phyloP scores from a whole-genome alignment of 2,329 filamentous ascomycete species.

The Ophiostoma australiae region DNA sequence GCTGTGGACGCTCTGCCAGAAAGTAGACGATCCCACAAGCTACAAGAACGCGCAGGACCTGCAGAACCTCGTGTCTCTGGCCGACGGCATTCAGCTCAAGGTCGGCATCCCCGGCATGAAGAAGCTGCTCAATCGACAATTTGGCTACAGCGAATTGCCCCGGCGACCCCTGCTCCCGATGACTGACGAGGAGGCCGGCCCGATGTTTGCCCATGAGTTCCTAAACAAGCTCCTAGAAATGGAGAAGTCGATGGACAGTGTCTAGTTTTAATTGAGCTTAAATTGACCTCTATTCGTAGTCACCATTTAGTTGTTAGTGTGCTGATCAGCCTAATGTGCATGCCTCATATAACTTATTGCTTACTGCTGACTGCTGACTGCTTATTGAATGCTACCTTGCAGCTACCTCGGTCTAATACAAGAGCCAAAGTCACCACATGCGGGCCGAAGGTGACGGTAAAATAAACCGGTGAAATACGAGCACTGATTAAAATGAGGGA shows the following conservation, averaged over 20 bases:
- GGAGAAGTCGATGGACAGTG: constrained; percentile 2
- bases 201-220: constrained; percentile 22
- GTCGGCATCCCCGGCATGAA: constrained; percentile 30
- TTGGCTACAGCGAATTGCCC: constrained; percentile 27
- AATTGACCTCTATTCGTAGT: neutral
- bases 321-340: no score
- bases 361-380: neutral
- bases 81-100: constrained; percentile 28
- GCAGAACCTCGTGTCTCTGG: constrained; percentile 28
- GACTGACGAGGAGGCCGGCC: constrained; percentile 24
- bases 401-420: neutral
- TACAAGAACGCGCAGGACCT: constrained; percentile 27
- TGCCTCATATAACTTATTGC: no score
- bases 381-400: neutral
- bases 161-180: constrained; percentile 29
- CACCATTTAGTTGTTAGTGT: neutral
- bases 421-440: neutral
- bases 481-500: no score
- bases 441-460: neutral
- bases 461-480: neutral
- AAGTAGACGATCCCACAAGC: constrained; percentile 11
- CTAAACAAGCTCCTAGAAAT: constrained; percentile 21
- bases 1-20: constrained; percentile 26
- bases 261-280: neutral
- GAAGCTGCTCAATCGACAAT: constrained; percentile 26